Base-by-base conservation (phyloP, 2,329 filamentous ascomycete species). In the Hymenoscyphus fructigenus region DNA sequence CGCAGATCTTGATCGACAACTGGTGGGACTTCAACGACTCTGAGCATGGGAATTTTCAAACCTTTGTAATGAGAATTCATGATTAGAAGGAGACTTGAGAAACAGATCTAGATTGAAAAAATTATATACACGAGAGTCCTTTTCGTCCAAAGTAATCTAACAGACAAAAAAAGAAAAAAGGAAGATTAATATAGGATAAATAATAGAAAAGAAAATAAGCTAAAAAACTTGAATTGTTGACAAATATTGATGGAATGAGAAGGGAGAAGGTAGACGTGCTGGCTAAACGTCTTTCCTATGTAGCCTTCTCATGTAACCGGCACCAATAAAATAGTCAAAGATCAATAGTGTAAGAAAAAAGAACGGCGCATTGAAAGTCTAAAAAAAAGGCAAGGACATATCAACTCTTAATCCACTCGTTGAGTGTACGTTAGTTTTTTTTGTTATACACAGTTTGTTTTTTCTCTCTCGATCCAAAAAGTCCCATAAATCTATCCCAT, bases 191-290 rank as follows among this genome's bases (percentile, higher is more conserved):
- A 53, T 10, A 23, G 10, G 7, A 47, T 14, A 26, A 14, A 17
- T n/a, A 44, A 38, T n/a, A n/a, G n/a, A n/a, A n/a, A n/a, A n/a
- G n/a, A n/a, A n/a, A n/a, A n/a, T n/a, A 29, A 6, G n/a, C 23
- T 57, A 32, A n/a, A 14, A 29, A 57, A n/a, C n/a, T n/a, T 32
- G 28, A 34, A 57, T 58, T 34, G n/a, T 34, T 36, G 9, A 36
- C 34, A 20, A 58, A 58, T 34, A 38, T 6, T 34, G 34, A 58
- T 34, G 56, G 34, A 56, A 57, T 57, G 55, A 57, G 55, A 57
- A 32, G 55, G 28, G 55, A 36, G 26, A 53, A 53, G 47, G 36
- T 17, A 53, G 20, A 14, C 47, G 20, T 26, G 47, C 20, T 53
- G 47, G 47, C 47, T 38, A 38, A 38, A 38, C 36, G 36, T 38